These are phyloP conservation scores for Blastocystis sp. DNA, from an alignment of 352 stramenopile species.

Conservation along the genomic window DNA sequence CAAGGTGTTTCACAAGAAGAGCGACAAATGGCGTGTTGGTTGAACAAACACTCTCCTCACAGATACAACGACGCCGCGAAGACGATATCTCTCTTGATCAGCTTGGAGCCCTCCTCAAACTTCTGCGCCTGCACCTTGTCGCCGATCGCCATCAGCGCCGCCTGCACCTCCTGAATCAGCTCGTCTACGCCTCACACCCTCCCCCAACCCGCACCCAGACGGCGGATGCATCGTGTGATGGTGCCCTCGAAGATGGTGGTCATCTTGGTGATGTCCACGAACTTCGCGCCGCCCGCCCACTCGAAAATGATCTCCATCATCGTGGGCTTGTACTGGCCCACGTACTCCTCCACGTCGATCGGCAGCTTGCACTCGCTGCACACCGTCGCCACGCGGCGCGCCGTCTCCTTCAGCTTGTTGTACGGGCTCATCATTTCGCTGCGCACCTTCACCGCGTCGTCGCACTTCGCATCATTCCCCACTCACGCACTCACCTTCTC, in stretches of 20 bases:
- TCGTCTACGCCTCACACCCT: slow-evolving; percentile 79
- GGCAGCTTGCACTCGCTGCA: slow-evolving; percentile 86
- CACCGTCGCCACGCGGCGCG: slow-evolving; percentile 84
- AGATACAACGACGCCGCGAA: slow-evolving; percentile 98
- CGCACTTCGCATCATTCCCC: slow-evolving; percentile 70
- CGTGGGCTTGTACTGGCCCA: slow-evolving; percentile 91
- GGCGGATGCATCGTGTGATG: slow-evolving; percentile 92
- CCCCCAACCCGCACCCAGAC: slow-evolving; percentile 75
- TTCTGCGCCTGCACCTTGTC: slow-evolving; percentile 93
- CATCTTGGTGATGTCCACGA: slow-evolving; percentile 96
- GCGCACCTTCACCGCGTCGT: slow-evolving; percentile 73
- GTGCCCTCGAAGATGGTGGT: slow-evolving; percentile 95
- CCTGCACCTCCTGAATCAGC: slow-evolving; percentile 90
- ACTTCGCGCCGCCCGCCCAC: slow-evolving; percentile 94
- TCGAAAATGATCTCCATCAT: slow-evolving; percentile 84
- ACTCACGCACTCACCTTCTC: slow-evolving; percentile 87
- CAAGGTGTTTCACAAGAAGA: slow-evolving; percentile 1
- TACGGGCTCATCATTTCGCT: slow-evolving; percentile 84
- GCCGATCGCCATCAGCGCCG: slow-evolving; percentile 91
- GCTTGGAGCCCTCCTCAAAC: slow-evolving; percentile 91
- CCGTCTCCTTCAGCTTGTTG: slow-evolving; percentile 88
- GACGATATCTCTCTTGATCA: slow-evolving; percentile 97
- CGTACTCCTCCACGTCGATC: slow-evolving; percentile 94
- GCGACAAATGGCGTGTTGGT: not conserved
- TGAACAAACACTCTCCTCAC: slow-evolving; percentile 73